Conservation (phyloP, 208 protist species). For the Novymonas esmeraldas region DNA sequence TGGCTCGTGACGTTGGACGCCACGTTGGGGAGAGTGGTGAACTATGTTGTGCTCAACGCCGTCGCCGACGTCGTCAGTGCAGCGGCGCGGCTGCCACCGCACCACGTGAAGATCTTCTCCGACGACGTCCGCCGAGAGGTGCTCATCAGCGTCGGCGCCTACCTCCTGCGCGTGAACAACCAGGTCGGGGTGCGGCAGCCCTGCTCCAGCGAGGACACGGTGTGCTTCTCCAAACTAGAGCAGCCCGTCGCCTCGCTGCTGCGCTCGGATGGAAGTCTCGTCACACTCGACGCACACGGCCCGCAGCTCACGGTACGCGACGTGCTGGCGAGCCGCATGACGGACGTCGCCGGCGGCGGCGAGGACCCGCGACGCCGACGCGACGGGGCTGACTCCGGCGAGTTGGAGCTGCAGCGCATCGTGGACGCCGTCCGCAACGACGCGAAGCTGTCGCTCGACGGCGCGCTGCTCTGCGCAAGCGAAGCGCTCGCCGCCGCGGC, state of each 20-base stretch:
- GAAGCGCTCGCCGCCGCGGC: slow-evolving; percentile 12
- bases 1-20: slow-evolving; percentile 63
- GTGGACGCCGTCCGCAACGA: slow-evolving; percentile 49
- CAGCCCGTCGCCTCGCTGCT: slow-evolving; percentile 47
- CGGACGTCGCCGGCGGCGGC: background rate
- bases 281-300: slow-evolving; percentile 60
- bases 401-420: slow-evolving; percentile 26
- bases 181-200: slow-evolving; percentile 70
- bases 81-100: slow-evolving; percentile 40
- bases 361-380: background rate
- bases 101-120: slow-evolving; percentile 65
- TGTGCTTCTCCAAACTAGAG: slow-evolving; percentile 38
- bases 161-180: slow-evolving; percentile 77
- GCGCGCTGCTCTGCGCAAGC: slow-evolving; percentile 49
- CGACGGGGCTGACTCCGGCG: slow-evolving; percentile 21
- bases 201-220: slow-evolving; percentile 73
- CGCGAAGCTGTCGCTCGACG: slow-evolving; percentile 59
- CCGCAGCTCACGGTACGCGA: slow-evolving; percentile 42
- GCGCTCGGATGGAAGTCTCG: slow-evolving; percentile 42
- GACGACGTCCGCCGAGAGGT: slow-evolving; percentile 49
- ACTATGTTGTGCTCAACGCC: slow-evolving; percentile 64
- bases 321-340: slow-evolving; percentile 12
- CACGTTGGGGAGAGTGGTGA: slow-evolving; percentile 49
- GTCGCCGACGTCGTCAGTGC: slow-evolving; percentile 49
- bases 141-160: slow-evolving; percentile 56